Percentiles rank a stretch among this genome's conserved stretches.
Conservation (phyloP, 2,329 filamentous ascomycete species). For the Diaporthe ampelina region DNA sequence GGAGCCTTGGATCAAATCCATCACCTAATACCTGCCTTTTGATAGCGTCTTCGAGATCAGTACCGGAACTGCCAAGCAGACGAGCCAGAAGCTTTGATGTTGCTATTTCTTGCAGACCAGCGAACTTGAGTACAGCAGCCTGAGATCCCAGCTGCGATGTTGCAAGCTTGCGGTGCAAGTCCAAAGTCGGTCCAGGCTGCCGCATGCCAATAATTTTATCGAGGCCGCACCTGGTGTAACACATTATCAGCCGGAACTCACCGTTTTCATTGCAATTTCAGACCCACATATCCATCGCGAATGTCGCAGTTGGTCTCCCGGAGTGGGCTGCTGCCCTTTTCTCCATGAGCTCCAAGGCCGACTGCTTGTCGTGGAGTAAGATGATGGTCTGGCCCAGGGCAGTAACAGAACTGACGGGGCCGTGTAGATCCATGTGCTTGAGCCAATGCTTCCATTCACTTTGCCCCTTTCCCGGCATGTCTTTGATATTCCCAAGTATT, state of each 20-base stretch:
- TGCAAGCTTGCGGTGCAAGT: constrained; percentile 20
- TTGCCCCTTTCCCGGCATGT: constrained; percentile 57
- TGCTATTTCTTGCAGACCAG: neutral
- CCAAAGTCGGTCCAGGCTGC: neutral
- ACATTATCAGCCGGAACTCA: neutral
- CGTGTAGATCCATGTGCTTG: constrained; percentile 55
- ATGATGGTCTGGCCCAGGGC: constrained; percentile 57
- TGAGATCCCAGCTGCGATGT: constrained; percentile 13
- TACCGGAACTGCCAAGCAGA: neutral
- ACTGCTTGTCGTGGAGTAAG: constrained; percentile 53
- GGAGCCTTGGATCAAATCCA: neutral
- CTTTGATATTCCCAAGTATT: constrained; percentile 63
- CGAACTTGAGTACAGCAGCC: neutral
- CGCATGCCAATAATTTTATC: neutral
- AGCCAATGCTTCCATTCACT: constrained; percentile 58
- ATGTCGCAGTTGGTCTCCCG: constrained; percentile 19
- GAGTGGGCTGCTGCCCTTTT: constrained; percentile 20
- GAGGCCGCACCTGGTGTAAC: constrained; percentile 9
- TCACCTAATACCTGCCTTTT: neutral
- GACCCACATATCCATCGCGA: constrained; percentile 32
- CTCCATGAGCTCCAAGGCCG: constrained; percentile 24
- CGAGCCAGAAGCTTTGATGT: neutral
- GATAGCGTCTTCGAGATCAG: neutral
- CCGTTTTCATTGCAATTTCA: too few relatives aligned
- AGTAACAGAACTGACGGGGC: constrained; percentile 56